Conservation (phyloP, 2,329 filamentous ascomycete genomes). For the Lecanicillium sp. region DNA sequence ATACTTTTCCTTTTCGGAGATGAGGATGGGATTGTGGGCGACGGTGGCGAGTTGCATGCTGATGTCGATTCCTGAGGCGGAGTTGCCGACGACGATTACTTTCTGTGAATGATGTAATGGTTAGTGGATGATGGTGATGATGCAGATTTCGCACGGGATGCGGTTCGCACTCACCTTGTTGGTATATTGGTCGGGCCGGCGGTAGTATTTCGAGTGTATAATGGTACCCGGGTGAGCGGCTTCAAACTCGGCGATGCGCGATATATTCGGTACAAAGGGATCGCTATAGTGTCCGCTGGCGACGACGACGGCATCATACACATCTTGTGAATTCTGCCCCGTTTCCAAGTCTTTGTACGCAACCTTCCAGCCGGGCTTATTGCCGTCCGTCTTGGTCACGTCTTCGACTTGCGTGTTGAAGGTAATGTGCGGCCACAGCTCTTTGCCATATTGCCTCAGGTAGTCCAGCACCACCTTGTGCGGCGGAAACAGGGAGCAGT, state of each 20-base stretch:
- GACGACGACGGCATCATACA: slow-evolving; percentile 56
- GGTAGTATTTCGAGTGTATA: slow-evolving; percentile 62
- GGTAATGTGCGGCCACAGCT: slow-evolving; percentile 48
- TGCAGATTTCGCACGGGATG: background rate
- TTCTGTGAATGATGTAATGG: slow-evolving; percentile 38
- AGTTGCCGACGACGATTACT: slow-evolving; percentile 59
- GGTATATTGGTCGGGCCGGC: slow-evolving; percentile 30
- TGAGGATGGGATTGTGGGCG: slow-evolving; percentile 46
- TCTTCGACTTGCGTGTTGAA: slow-evolving; percentile 56
- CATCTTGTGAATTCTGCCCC: slow-evolving; percentile 12
- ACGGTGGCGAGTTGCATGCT: slow-evolving; percentile 52
- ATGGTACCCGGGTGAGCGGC: slow-evolving; percentile 39
- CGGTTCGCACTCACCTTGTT: slow-evolving; percentile 18
- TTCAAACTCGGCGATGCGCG: slow-evolving; percentile 47
- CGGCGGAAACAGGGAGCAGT: slow-evolving; percentile 57
- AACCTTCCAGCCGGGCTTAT: slow-evolving; percentile 41
- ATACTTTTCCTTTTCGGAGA: slow-evolving; percentile 37
- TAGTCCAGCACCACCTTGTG: slow-evolving; percentile 59
- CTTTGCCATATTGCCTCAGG: slow-evolving; percentile 54
- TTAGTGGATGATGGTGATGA: background rate
- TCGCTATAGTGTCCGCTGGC: slow-evolving; percentile 57
- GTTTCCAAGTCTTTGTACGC: slow-evolving; percentile 21
- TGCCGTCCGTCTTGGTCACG: slow-evolving; percentile 18
- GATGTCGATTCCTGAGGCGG: slow-evolving; percentile 65
- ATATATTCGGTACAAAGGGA: slow-evolving; percentile 49